Base-by-base conservation (phyloP, 2,329 filamentous ascomycete genomes). In the Pestalotiopsis sp. region DNA sequence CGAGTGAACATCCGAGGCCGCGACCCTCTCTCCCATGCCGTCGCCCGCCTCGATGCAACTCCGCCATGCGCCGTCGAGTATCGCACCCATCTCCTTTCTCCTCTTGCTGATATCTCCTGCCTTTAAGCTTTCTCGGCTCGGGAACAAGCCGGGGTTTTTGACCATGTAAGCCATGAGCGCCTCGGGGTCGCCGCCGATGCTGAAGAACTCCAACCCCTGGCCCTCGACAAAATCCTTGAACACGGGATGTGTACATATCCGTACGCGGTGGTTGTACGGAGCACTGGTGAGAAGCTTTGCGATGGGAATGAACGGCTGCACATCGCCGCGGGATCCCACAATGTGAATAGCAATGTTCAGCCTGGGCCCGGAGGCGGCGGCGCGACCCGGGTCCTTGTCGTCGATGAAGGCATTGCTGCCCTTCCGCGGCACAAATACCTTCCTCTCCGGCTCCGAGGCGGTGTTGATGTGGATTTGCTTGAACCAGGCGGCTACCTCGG, bases 281-380 rank as follows among this genome's bases (percentile, higher is more conserved):
- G 86, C 81, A 57, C 57, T 27, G 27, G n/a, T 52, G 4, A 90
- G 73, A 2, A 88, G 82, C 73, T 86, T 86, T 7, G 85, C 87
- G 64, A 90, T 82, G 64, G 84, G 84, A 11, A 90, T 78, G 69
- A 90, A 90, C 0, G 88, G 88, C 70, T 90, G 88, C n/a, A 90
- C 87, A 71, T 90, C 88, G 61, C 88, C 88, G 68, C 88, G 79
- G 11, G 84, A 86, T 1, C 88, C 88, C 71, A 90, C 88, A 20
- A 90, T 86, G 77, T 89, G 89, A 68, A 90, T 85, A 3, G 88
- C 87, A 61, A 90, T 86, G 74, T 90, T 90, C 14, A 73, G 41
- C 9, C 38, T 27, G 25, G 64, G 64, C 4, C 39, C 62, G 5
- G 45, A 7, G 14, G 45, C 41, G 4, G 31, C 62, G 13, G 45